phyloP scores from a whole-genome alignment of 371 early-diverging fungal species.

The Entomophthora muscae region DNA sequence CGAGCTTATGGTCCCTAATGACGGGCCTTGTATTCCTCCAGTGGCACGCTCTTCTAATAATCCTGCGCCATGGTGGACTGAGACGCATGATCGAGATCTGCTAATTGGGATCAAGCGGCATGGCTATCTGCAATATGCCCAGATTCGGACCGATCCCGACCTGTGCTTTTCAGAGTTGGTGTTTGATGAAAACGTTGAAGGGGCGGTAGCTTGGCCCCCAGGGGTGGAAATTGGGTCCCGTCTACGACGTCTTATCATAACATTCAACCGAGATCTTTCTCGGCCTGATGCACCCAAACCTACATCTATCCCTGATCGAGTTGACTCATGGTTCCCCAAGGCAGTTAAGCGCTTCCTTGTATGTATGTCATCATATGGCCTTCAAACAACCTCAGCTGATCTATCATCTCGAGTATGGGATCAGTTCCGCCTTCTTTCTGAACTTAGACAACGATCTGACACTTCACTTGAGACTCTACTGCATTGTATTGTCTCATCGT shows the following conservation, averaged over 20 bases:
- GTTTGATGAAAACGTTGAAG: slow-evolving; percentile 24
- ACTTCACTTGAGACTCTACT: not conserved
- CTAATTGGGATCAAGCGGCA: slow-evolving; percentile 58
- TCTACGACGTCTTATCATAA: slow-evolving; percentile 46
- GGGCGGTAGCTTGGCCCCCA: slow-evolving; percentile 31
- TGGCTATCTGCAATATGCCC: slow-evolving; percentile 63
- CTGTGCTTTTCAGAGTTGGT: slow-evolving; percentile 40
- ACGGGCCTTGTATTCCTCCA: slow-evolving; percentile 38
- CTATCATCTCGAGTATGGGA: not conserved
- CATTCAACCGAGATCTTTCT: too few relatives aligned
- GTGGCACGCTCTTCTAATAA: slow-evolving; percentile 17
- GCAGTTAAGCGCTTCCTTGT: not conserved
- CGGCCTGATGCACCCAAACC: not conserved
- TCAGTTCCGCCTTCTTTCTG: not conserved
- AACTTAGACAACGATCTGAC: not conserved
- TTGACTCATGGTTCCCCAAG: not conserved
- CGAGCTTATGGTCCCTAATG: slow-evolving; percentile 34
- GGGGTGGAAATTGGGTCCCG: slow-evolving; percentile 53
- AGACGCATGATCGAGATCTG: slow-evolving; percentile 55
- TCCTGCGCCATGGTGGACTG: slow-evolving; percentile 68
- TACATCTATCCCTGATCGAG: not conserved
- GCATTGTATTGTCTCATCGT: not conserved
- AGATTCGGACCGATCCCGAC: slow-evolving; percentile 46
- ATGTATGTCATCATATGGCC: not conserved
- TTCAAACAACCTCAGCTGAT: not conserved